phyloP scores from a whole-genome alignment of 2,329 filamentous ascomycete genomes.

The Rutstroemia sp. region DNA sequence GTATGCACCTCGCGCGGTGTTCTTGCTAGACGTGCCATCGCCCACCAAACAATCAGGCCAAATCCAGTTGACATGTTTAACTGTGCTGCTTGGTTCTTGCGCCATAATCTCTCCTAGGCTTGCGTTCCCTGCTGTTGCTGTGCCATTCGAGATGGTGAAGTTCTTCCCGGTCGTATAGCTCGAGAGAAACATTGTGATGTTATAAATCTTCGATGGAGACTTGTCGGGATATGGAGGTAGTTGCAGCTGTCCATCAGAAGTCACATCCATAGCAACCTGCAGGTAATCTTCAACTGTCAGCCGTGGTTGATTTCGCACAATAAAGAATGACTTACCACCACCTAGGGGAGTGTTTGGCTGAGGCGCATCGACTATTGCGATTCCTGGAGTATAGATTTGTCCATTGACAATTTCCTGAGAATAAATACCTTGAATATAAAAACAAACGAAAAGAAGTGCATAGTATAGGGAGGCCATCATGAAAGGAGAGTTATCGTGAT shows the following conservation, averaged over 20 bases:
- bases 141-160: conserved; percentile 61
- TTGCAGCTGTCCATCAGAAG: conserved; percentile 56
- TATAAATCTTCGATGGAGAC: conserved; percentile 50
- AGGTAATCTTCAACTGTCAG: conserved; percentile 35
- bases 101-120: conserved; percentile 55
- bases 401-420: conserved; percentile 53
- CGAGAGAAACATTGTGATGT: conserved; percentile 60
- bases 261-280: conserved; percentile 60
- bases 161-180: conserved; percentile 56
- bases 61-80: conserved; percentile 66
- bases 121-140: conserved; percentile 41
- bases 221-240: conserved; percentile 48
- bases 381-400: conserved; percentile 62
- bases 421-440: conserved; percentile 14
- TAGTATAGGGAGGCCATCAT: conserved; percentile 12
- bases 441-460: conserved; percentile 11
- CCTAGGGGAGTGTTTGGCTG: conserved; percentile 58
- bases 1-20: conserved; percentile 52
- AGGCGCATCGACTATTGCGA: conserved; percentile 58
- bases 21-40: conserved; percentile 33
- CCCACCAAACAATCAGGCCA: conserved; percentile 65
- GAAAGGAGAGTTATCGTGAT: not conserved
- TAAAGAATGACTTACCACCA: conserved; percentile 41
- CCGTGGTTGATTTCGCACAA: not conserved
- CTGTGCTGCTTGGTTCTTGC: conserved; percentile 58